phyloP scores from a whole-genome alignment of 2,329 filamentous ascomycete species.

The Fusarium xylarioides region DNA sequence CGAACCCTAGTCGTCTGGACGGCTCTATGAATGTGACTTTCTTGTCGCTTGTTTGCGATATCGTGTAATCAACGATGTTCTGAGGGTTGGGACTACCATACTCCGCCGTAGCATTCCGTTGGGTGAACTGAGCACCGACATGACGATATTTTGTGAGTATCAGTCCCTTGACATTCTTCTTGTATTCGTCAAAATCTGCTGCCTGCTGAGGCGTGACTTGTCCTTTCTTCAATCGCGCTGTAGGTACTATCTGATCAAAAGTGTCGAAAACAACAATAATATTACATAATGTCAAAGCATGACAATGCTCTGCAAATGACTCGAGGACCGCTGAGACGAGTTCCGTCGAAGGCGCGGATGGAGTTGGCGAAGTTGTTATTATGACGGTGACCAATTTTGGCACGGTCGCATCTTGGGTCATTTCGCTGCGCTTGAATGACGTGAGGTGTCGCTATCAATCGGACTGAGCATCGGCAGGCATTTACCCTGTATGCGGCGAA shows the following conservation, averaged over 20 bases:
- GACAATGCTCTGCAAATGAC: slow-evolving; percentile 57
- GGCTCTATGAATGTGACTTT: slow-evolving; percentile 61
- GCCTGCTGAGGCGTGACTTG: slow-evolving; percentile 59
- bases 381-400: slow-evolving; percentile 47
- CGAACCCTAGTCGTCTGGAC: slow-evolving; percentile 60
- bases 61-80: slow-evolving; percentile 51
- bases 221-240: slow-evolving; percentile 62
- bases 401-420: slow-evolving; percentile 8
- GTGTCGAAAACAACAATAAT: slow-evolving; percentile 63
- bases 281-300: slow-evolving; percentile 51
- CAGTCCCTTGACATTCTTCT: slow-evolving; percentile 56
- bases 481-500: slow-evolving; percentile 14
- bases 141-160: slow-evolving; percentile 34
- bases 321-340: slow-evolving; percentile 57
- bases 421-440: not conserved
- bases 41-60: slow-evolving; percentile 47
- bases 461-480: not conserved
- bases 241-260: slow-evolving; percentile 57
- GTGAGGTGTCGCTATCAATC: not conserved
- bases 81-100: slow-evolving; percentile 52
- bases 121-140: not conserved
- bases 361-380: slow-evolving; percentile 65
- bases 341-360: slow-evolving; percentile 62
- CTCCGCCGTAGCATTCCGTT: slow-evolving; percentile 51
- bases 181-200: slow-evolving; percentile 54